Conservation (phyloP, 2,329 filamentous ascomycete genomes). For the Podosphaera aphanis region DNA sequence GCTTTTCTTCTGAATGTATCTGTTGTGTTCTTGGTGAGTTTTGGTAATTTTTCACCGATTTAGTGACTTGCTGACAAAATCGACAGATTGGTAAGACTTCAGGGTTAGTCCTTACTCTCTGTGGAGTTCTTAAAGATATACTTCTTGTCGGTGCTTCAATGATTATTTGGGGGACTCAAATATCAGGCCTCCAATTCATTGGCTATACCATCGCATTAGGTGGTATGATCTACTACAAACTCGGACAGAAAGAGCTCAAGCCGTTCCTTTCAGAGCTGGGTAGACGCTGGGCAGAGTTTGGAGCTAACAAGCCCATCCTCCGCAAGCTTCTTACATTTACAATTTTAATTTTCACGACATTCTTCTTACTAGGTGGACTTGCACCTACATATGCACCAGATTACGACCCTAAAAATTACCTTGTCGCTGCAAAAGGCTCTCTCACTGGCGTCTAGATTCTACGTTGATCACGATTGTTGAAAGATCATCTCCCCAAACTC, state of each 20-base stretch:
- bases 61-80: constrained; percentile 1
- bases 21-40: constrained; percentile 59
- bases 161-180: constrained; percentile 57
- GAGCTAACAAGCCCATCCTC: constrained; percentile 48
- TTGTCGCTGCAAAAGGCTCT: constrained; percentile 13
- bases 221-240: constrained; percentile 71
- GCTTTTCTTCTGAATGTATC: constrained; percentile 69
- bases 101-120: constrained; percentile 65
- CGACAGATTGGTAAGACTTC: constrained; percentile 66
- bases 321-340: constrained; percentile 56
- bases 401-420: constrained; percentile 23
- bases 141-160: constrained; percentile 60
- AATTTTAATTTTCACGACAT: constrained; percentile 35
- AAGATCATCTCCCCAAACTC: background rate
- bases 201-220: constrained; percentile 60
- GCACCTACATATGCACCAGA: constrained; percentile 35
- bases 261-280: constrained; percentile 48
- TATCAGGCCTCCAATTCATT: constrained; percentile 56
- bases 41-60: background rate
- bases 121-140: constrained; percentile 72
- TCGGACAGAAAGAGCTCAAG: constrained; percentile 62
- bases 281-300: constrained; percentile 72
- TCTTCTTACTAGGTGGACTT: constrained; percentile 45
- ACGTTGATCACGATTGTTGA: background rate
- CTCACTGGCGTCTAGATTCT: constrained; percentile 6